phyloP scores from a whole-genome alignment of 148 eudicot species.

The Persicaria tinctoria region DNA sequence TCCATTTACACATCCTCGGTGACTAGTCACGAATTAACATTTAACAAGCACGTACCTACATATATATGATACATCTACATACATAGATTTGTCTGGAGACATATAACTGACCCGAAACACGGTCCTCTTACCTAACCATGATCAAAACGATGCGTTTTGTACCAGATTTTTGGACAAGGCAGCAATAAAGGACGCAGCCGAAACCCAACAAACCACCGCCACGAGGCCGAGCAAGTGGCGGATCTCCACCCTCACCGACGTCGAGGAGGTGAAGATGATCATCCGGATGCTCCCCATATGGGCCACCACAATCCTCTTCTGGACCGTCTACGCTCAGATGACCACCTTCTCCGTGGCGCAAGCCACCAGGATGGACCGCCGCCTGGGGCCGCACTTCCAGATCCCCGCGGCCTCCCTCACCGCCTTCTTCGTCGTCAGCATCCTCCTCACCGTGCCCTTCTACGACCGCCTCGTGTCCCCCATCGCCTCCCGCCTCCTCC shows the following conservation, averaged over 20 bases:
- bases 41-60: too few relatives aligned
- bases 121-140: background rate
- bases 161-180: slow-evolving; percentile 82
- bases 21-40: too few relatives aligned
- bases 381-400: slow-evolving; percentile 47
- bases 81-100: too few relatives aligned
- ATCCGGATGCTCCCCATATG: slow-evolving; percentile 85
- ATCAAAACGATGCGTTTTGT: background rate
- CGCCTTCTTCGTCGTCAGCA: slow-evolving; percentile 71
- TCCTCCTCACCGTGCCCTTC: slow-evolving; percentile 63
- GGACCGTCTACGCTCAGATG: slow-evolving; percentile 95
- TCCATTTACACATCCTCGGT: too few relatives aligned
- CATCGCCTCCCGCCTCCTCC: slow-evolving; percentile 26
- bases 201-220: background rate
- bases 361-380: slow-evolving; percentile 84
- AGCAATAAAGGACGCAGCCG: slow-evolving; percentile 45
- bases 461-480: slow-evolving; percentile 62
- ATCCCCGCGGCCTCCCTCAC: slow-evolving; percentile 85
- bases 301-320: slow-evolving; percentile 89
- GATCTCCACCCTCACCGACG: slow-evolving; percentile 63
- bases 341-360: slow-evolving; percentile 89
- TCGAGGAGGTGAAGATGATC: slow-evolving; percentile 83
- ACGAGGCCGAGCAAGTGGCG: slow-evolving; percentile 40
- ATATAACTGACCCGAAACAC: too few relatives aligned
- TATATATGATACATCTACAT: too few relatives aligned